These are phyloP conservation scores for Umbelopsis isabellina DNA, from an alignment of 192 early-diverging fungal species.

Conservation along the genomic window DNA sequence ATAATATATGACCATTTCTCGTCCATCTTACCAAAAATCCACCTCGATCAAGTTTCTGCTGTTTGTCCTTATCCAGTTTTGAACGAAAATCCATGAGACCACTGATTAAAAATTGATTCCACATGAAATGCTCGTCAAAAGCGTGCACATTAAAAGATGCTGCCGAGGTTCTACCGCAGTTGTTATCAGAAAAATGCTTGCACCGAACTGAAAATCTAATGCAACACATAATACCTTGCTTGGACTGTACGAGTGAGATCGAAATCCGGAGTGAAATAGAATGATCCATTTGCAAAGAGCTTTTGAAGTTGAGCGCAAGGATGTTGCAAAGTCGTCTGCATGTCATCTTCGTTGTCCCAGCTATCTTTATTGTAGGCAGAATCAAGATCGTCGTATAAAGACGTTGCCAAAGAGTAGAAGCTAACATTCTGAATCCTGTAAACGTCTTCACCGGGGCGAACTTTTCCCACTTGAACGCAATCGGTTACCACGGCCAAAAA, in stretches of 20 bases:
- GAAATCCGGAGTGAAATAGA: slow-evolving; percentile 89
- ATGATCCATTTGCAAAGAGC: slow-evolving; percentile 83
- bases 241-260: slow-evolving; percentile 88
- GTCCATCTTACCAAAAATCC: slow-evolving; percentile 66
- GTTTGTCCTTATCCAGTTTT: slow-evolving; percentile 66
- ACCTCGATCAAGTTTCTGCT: slow-evolving; percentile 68
- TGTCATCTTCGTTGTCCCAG: slow-evolving; percentile 45
- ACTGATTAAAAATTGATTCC: slow-evolving; percentile 88
- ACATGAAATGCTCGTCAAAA: slow-evolving; percentile 81
- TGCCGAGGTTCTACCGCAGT: slow-evolving; percentile 42
- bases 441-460: slow-evolving; percentile 62
- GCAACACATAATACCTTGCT: slow-evolving; percentile 50
- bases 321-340: slow-evolving; percentile 57
- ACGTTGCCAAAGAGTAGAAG: slow-evolving; percentile 78
- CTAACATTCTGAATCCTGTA: slow-evolving; percentile 73
- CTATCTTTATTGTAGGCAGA: slow-evolving; percentile 40
- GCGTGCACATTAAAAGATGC: slow-evolving; percentile 54
- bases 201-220: not conserved
- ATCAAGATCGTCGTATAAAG: slow-evolving; percentile 68
- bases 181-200: not conserved
- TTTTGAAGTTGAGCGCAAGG: slow-evolving; percentile 78
- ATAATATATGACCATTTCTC: not conserved
- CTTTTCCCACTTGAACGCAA: slow-evolving; percentile 62
- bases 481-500: slow-evolving; percentile 72
- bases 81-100: slow-evolving; percentile 81